Conservation (phyloP, 106 monocot species). For the Platanthera zijinensis region DNA sequence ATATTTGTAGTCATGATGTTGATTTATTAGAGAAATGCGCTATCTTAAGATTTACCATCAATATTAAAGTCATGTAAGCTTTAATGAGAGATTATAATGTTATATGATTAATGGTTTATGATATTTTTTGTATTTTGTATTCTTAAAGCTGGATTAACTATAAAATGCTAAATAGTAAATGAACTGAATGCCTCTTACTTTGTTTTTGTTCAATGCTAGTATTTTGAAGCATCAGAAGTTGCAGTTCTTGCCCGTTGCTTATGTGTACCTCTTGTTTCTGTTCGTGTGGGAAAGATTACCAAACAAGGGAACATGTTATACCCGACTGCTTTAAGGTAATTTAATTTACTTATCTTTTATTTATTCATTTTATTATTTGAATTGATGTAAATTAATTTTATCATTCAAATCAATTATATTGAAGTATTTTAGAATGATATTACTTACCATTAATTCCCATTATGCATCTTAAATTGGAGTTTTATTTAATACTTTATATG, state of each 20-base stretch:
- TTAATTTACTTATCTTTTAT: background rate
- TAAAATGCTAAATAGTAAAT: no score
- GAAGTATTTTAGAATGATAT: background rate
- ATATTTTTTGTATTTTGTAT: background rate
- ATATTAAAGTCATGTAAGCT: background rate
- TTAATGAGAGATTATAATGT: background rate
- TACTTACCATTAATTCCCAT: background rate
- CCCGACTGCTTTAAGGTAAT: constrained; percentile 63
- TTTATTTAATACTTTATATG: background rate
- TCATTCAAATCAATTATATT: background rate
- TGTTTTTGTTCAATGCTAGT: constrained; percentile 28
- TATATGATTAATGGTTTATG: background rate
- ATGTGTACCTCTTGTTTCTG: constrained; percentile 81
- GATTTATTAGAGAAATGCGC: background rate
- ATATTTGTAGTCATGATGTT: background rate
- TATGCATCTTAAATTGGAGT: background rate
- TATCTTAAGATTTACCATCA: background rate
- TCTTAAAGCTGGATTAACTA: background rate
- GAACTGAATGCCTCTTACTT: background rate
- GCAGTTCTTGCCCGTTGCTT: constrained; percentile 74
- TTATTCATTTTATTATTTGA: background rate
- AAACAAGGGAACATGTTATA: constrained; percentile 53
- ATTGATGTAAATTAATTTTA: background rate
- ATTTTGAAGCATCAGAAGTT: constrained; percentile 76
- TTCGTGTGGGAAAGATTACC: constrained; percentile 72